Evolutionary conservation across 2,329 filamentous ascomycete genomes (phyloP).

Genomic region (Neofusicoccum ribis): DNA sequence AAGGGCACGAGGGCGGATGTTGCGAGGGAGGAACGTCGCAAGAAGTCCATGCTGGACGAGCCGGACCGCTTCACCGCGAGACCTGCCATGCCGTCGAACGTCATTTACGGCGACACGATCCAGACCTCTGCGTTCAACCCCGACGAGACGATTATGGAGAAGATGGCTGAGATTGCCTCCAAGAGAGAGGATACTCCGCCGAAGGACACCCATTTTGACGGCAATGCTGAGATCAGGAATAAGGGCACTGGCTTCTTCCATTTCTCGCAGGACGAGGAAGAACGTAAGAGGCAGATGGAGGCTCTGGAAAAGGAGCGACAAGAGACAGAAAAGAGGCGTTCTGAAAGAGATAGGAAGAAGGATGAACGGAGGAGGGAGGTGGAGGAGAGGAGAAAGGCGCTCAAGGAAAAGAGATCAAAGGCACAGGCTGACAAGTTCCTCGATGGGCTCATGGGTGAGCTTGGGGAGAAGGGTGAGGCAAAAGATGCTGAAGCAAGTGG

Average conservation of each 20-base stretch:
- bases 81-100: slow-evolving; percentile 63
- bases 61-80: slow-evolving; percentile 69
- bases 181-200: slow-evolving; percentile 81
- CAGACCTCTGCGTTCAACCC: slow-evolving; percentile 82
- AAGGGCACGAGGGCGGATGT: slow-evolving; percentile 70
- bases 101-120: slow-evolving; percentile 85
- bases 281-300: slow-evolving; percentile 72
- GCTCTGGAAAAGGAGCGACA: slow-evolving; percentile 65
- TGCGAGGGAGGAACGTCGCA: slow-evolving; percentile 61
- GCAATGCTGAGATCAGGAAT: slow-evolving; percentile 75
- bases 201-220: slow-evolving; percentile 80
- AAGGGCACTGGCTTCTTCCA: slow-evolving; percentile 92
- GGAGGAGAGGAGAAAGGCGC: slow-evolving; percentile 59
- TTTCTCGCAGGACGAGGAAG: slow-evolving; percentile 75
- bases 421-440: slow-evolving; percentile 74
- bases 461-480: slow-evolving; percentile 21
- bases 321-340: slow-evolving; percentile 66
- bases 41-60: slow-evolving; percentile 58
- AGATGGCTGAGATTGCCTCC: slow-evolving; percentile 76
- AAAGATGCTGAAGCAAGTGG: not conserved
- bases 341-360: slow-evolving; percentile 57
- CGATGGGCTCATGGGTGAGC: slow-evolving; percentile 52
- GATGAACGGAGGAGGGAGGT: slow-evolving; percentile 55
- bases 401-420: slow-evolving; percentile 61
- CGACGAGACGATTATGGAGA: slow-evolving; percentile 60